Evolutionary conservation across 2,329 filamentous ascomycete species (phyloP).

Genomic region (Leptographium lundbergii): DNA sequence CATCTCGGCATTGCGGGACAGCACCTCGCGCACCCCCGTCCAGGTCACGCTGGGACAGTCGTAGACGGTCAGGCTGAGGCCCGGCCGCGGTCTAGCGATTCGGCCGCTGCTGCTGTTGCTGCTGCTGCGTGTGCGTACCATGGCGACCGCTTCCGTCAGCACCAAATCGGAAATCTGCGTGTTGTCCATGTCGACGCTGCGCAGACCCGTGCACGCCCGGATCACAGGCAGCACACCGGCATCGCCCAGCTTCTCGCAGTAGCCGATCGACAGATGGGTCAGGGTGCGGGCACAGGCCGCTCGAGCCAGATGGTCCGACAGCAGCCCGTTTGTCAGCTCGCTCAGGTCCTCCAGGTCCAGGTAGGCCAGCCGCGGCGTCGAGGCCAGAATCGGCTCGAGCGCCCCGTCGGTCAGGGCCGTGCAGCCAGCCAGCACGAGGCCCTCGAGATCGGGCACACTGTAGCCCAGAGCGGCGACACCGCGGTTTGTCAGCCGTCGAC

Average conservation of each 20-base stretch:
- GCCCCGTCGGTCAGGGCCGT: constrained; percentile 60
- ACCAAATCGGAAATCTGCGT: constrained; percentile 80
- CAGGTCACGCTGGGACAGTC: constrained; percentile 89
- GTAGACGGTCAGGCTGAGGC: constrained; percentile 69
- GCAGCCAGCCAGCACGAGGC: constrained; percentile 71
- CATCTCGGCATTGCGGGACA: constrained; percentile 72
- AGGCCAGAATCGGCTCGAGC: constrained; percentile 59
- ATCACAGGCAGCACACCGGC: constrained; percentile 72
- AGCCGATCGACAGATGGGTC: constrained; percentile 75
- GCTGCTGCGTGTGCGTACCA: constrained; percentile 50
- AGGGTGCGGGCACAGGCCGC: constrained; percentile 58
- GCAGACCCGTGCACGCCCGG: constrained; percentile 57
- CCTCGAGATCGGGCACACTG: constrained; percentile 68
- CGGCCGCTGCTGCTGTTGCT: not conserved
- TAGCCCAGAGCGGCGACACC: constrained; percentile 61
- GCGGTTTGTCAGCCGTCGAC: constrained; percentile 56
- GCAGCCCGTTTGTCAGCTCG: constrained; percentile 59
- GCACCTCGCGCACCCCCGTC: constrained; percentile 77
- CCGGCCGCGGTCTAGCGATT: constrained; percentile 37
- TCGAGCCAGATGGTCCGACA: constrained; percentile 61
- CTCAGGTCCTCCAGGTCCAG: constrained; percentile 82
- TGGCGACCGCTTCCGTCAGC: constrained; percentile 72
- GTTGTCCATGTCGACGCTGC: constrained; percentile 79
- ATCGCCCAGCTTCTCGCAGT: constrained; percentile 79
- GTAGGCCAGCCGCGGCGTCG: constrained; percentile 66